Base-by-base conservation (phyloP, 371 early-diverging fungal genomes). In the Mortierella sp. region DNA sequence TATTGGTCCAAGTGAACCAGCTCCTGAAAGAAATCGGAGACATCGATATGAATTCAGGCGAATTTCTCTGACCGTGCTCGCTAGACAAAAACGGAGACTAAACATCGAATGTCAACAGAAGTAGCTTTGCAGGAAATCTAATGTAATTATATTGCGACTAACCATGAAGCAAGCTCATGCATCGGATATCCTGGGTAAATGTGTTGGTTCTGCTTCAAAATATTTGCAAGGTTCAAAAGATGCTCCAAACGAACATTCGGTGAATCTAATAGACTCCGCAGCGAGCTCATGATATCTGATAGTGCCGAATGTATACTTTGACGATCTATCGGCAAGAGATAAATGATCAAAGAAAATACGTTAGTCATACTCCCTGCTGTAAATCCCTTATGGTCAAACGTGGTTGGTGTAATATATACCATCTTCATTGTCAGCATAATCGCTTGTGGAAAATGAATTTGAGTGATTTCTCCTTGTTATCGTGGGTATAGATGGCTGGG, bases 11-110 rank as follows among this genome's bases (percentile, higher is more conserved):
- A 80, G 54, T 34, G 70, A 71, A 1, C 75, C 80, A 35, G 75
- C 51, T 7, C 57, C 80, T 53, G 75, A 80, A 4, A 80, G 71
- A 12, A 80, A 54, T 17, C 80, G 70, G 9, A 80, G 71, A 49
- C 80, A 74, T 45, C 80, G 59, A 45, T 70, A 80, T 6, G 75
- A 88, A 64, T 86, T 83, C 17, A 89, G 64, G 7, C 90, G 83
- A 5, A 90, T 83, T 49, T 89, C 88, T 64, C 83, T 72, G 57
- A 83, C 79, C 15, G 87, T 86, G 56, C 87, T 87, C 17, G 89
- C 83, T 53, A 87, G 71, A 68, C 89, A 89, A 51, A 87, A 83
- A 17, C 90, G 84, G 47, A 90, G 59, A 66, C 90, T 90, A 68
- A 5, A n/a, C 4, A 40, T 6, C 10, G n/a, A 17, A 31, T 35